Conservation (phyloP, 2,329 filamentous ascomycete species). For the Aphanocladium album region DNA sequence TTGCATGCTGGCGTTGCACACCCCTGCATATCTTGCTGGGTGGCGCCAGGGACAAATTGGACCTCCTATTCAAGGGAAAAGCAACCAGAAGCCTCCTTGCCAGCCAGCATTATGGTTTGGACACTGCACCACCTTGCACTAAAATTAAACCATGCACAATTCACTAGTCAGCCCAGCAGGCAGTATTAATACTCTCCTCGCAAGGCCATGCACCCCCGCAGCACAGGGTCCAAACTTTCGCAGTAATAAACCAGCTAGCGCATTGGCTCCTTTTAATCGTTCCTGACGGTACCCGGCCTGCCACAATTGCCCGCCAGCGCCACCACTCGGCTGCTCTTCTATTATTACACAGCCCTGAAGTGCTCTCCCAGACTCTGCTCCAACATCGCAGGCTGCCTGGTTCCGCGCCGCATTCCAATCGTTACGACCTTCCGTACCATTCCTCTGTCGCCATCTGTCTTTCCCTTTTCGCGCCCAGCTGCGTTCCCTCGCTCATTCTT, state of each 20-base stretch:
- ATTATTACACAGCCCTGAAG: not conserved
- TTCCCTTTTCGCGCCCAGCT: constrained; percentile 5
- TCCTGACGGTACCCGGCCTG: not conserved
- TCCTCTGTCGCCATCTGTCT: not conserved
- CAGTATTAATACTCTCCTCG: no score
- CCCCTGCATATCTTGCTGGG: not conserved
- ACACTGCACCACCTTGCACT: no score
- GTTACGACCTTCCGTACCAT: constrained; percentile 2
- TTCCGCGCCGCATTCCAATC: constrained; percentile 5
- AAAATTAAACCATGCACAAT: not conserved
- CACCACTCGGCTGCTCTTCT: not conserved
- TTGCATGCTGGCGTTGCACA: not conserved
- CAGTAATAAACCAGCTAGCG: not conserved
- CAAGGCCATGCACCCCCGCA: not conserved
- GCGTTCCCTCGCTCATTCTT: constrained; percentile 7
- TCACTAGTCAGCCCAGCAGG: no score
- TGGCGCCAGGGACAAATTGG: not conserved
- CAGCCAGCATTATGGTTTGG: not conserved
- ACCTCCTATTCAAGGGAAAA: not conserved
- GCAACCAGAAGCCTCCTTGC: not conserved
- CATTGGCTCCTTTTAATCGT: not conserved
- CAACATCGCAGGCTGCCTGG: constrained; percentile 6
- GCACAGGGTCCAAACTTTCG: not conserved
- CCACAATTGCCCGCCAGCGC: not conserved
- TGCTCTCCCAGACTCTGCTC: not conserved